Conservation (phyloP, 108 stramenopile genomes). For the Chaetoceros tenuissimus region DNA sequence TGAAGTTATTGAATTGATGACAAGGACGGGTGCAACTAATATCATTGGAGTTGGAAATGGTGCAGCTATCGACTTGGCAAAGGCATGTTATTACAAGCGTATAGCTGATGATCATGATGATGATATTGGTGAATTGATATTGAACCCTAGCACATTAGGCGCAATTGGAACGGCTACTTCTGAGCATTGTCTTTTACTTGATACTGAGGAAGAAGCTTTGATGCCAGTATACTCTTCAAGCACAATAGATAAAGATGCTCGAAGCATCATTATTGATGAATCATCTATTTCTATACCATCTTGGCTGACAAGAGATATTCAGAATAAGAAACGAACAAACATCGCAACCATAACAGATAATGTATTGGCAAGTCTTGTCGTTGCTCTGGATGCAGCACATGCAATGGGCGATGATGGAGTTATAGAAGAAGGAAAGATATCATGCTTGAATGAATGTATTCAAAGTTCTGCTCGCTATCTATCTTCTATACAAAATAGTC, state of each 20-base stretch:
- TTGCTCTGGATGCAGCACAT: not conserved
- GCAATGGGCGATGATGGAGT: not conserved
- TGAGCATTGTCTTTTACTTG: constrained; percentile 38
- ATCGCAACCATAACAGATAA: not conserved
- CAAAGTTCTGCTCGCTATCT: constrained; percentile 5
- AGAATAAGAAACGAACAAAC: constrained; percentile 5
- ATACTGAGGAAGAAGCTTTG: constrained; percentile 53
- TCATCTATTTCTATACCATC: constrained; percentile 24
- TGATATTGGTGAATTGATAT: constrained; percentile 20
- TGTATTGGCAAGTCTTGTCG: not conserved
- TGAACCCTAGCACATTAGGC: constrained; percentile 49
- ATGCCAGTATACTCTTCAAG: constrained; percentile 33
- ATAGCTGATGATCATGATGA: constrained; percentile 13
- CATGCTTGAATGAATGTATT: not conserved
- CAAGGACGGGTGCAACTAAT: constrained; percentile 25
- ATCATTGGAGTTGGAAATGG: constrained; percentile 61
- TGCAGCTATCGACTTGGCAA: constrained; percentile 69
- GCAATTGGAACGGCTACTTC: constrained; percentile 46
- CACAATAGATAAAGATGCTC: constrained; percentile 23
- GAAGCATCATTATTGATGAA: not conserved
- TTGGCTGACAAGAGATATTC: constrained; percentile 12
- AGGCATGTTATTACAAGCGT: constrained; percentile 14
- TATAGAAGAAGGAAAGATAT: not conserved
- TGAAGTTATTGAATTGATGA: constrained; percentile 19
- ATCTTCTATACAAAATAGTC: constrained; percentile 1